A percentile compares a stretch with the other conserved stretches of the same genome.
phyloP scores from a whole-genome alignment of 2,329 filamentous ascomycete genomes.

The Apiospora aurea region DNA sequence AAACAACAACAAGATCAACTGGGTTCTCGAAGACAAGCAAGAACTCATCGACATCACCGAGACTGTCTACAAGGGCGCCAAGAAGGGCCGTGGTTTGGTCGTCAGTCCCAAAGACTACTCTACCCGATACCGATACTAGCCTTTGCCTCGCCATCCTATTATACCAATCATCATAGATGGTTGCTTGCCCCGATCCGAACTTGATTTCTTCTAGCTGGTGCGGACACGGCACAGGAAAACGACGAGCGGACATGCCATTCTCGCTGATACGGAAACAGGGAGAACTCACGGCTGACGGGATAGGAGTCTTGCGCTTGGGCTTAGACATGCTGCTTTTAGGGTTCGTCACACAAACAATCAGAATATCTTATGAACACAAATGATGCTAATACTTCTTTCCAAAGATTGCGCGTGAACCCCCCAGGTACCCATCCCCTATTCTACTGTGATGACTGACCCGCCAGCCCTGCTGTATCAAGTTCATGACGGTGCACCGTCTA shows the following conservation, averaged over 20 bases:
- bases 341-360: slow-evolving; percentile 47
- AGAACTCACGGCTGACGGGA: background rate
- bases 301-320: background rate
- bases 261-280: background rate
- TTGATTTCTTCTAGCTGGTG: background rate
- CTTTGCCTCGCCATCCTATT: background rate
- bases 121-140: slow-evolving; percentile 41
- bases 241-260: background rate
- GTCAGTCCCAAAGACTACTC: slow-evolving; percentile 86
- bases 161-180: no score
- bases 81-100: slow-evolving; percentile 95
- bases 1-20: slow-evolving; percentile 98
- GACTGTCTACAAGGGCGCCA: slow-evolving; percentile 97
- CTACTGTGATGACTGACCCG: background rate
- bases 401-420: slow-evolving; percentile 29
- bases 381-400: slow-evolving; percentile 39
- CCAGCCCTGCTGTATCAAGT: background rate
- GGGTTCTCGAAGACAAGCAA: slow-evolving; percentile 96
- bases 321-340: slow-evolving; percentile 33
- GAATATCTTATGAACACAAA: slow-evolving; percentile 34
- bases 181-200: background rate
- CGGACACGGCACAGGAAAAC: background rate
- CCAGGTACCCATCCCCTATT: slow-evolving; percentile 8
- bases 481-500: background rate
- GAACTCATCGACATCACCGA: slow-evolving; percentile 98